Conservation (phyloP, 2,329 filamentous ascomycete genomes). For the Colletotrichum limetticola region DNA sequence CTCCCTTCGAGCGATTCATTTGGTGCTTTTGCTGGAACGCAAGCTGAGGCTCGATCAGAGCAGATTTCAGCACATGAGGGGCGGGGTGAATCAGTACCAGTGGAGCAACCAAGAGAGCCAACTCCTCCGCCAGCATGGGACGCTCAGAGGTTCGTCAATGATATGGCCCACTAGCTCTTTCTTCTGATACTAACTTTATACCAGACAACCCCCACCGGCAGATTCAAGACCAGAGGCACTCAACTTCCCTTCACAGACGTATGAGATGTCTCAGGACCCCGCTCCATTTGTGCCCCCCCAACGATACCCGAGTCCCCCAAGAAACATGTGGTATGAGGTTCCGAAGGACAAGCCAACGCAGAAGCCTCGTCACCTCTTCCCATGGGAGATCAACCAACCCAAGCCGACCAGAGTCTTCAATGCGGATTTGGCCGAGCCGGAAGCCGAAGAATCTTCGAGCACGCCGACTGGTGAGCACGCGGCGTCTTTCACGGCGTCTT, state of each 20-base stretch:
- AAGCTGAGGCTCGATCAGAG: conserved; percentile 60
- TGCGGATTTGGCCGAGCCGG: neutral
- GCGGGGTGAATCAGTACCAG: conserved; percentile 42
- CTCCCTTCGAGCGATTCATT: conserved; percentile 46
- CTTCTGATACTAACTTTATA: conserved; percentile 19
- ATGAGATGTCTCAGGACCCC: conserved; percentile 84
- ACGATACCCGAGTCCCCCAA: conserved; percentile 84
- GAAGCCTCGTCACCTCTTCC: conserved; percentile 79
- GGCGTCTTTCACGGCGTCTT: conserved; percentile 30
- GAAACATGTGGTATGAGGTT: conserved; percentile 88
- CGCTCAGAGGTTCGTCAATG: conserved; percentile 59
- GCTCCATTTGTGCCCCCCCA: conserved; percentile 80
- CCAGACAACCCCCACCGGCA: conserved; percentile 70
- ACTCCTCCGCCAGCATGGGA: conserved; percentile 57
- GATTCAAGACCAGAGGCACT: conserved; percentile 85
- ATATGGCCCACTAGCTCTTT: neutral
- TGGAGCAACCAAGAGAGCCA: conserved; percentile 47
- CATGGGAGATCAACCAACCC: conserved; percentile 82
- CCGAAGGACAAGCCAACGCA: conserved; percentile 70
- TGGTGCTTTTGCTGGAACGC: conserved; percentile 54
- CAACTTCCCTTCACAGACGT: conserved; percentile 82
- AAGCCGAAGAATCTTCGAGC: conserved; percentile 42
- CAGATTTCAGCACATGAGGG: conserved; percentile 41
- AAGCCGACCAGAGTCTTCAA: conserved; percentile 73
- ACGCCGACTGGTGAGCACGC: conserved; percentile 41